Conservation (phyloP, 2,329 filamentous ascomycete genomes). For the Beauveria caledonica region DNA sequence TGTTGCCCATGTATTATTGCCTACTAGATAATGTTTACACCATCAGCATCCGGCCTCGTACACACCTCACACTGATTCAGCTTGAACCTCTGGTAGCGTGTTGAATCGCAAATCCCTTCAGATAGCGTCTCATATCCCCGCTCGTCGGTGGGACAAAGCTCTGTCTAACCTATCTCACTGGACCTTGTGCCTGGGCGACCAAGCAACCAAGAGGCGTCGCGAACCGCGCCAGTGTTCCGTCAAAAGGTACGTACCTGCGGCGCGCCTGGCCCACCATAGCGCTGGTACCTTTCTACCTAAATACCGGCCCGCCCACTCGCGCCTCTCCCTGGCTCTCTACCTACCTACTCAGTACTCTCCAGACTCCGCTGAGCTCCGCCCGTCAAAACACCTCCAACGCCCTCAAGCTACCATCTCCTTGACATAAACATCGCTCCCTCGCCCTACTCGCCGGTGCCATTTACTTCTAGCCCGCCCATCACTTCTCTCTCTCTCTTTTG, state of each 20-base stretch:
- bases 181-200: constrained; percentile 24
- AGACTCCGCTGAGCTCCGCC: constrained; percentile 12
- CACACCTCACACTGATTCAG: not conserved
- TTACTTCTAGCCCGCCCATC: constrained; percentile 14
- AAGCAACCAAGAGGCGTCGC: constrained; percentile 15
- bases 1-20: not conserved
- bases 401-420: constrained; percentile 12
- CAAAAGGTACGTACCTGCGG: constrained; percentile 10
- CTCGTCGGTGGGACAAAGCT: constrained; percentile 21
- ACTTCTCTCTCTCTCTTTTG: constrained; percentile 15
- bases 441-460: constrained; percentile 11
- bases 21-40: not conserved
- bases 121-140: constrained; percentile 11
- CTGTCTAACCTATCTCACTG: constrained; percentile 11
- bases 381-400: constrained; percentile 15
- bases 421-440: constrained; percentile 13
- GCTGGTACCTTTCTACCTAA: not conserved
- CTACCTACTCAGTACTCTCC: too few species aligned
- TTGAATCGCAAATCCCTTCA: constrained; percentile 3
- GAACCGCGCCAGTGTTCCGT: constrained; percentile 20
- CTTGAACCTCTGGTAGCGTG: not conserved
- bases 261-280: not conserved
- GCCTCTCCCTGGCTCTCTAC: constrained; percentile 5
- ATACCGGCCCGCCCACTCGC: constrained; percentile 1
- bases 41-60: not conserved